These are phyloP conservation scores for Przewalskia tangutica DNA, from an alignment of 257 asterid genomes.

Conservation along the genomic window DNA sequence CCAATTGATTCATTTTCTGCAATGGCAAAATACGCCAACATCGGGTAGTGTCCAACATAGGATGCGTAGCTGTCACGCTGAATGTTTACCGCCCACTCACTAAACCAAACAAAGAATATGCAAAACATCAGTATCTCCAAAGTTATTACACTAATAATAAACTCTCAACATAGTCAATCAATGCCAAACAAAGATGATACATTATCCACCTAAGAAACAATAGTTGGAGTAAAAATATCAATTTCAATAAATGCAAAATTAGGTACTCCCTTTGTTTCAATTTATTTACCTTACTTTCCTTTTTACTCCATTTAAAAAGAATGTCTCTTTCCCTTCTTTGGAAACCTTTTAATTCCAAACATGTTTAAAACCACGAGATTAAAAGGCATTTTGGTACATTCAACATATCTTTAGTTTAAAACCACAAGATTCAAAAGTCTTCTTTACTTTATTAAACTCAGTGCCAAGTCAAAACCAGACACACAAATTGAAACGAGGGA, in stretches of 20 bases:
- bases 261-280: too few relatives aligned
- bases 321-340: too few relatives aligned
- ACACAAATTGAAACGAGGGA: too few relatives aligned
- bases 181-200: not conserved
- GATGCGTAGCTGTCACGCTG: slow-evolving; percentile 93
- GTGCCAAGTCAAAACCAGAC: too few relatives aligned
- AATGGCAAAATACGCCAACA: slow-evolving; percentile 78
- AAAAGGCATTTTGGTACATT: too few relatives aligned
- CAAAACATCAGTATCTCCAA: not conserved
- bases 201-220: not conserved
- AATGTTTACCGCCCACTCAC: slow-evolving; percentile 99
- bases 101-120: slow-evolving; percentile 5
- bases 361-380: too few relatives aligned
- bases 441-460: too few relatives aligned
- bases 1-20: slow-evolving; percentile 98
- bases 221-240: not conserved
- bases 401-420: too few relatives aligned
- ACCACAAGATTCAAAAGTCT: too few relatives aligned
- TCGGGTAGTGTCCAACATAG: slow-evolving; percentile 83
- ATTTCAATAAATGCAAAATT: not conserved
- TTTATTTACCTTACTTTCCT: too few relatives aligned
- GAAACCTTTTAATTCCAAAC: too few relatives aligned
- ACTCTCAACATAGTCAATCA: not conserved
- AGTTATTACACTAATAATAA: not conserved
- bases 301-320: too few relatives aligned